These are phyloP conservation scores for Penicillium sp. DNA, from an alignment of 2,329 filamentous ascomycete genomes.

Conservation along the genomic window DNA sequence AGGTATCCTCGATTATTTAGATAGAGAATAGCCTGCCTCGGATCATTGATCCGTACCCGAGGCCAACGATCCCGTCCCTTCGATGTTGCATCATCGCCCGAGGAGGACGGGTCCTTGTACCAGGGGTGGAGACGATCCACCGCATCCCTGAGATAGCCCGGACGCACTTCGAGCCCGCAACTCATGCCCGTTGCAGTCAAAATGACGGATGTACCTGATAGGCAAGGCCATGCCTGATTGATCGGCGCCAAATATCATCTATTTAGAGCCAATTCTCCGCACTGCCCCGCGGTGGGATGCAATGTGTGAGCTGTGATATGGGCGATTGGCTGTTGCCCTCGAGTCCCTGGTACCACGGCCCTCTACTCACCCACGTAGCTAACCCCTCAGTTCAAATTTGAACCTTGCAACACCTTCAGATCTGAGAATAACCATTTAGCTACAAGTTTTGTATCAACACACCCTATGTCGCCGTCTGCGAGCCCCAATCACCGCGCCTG, in stretches of 20 bases:
- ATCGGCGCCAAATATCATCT: constrained; percentile 19
- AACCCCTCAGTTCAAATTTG: constrained; percentile 1
- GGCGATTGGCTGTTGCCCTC: constrained; percentile 17
- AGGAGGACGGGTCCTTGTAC: constrained; percentile 7
- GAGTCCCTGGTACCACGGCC: constrained; percentile 13
- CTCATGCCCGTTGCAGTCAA: constrained; percentile 15
- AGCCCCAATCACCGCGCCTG: constrained; percentile 47
- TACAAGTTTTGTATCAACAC: not conserved
- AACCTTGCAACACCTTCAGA: not conserved
- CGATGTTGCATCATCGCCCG: constrained; percentile 14
- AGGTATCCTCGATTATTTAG: not conserved
- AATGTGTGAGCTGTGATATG: constrained; percentile 23
- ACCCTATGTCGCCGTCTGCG: constrained; percentile 24
- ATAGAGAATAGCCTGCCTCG: not conserved
- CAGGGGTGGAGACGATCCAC: constrained; percentile 37
- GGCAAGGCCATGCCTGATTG: not conserved
- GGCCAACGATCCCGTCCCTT: not conserved
- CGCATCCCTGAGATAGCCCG: constrained; percentile 5
- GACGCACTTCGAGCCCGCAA: constrained; percentile 16
- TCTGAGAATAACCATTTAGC: not conserved
- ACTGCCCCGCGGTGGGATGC: constrained; percentile 32
- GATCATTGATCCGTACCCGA: constrained; percentile 1
- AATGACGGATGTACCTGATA: not conserved
- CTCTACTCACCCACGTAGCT: constrained; percentile 10
- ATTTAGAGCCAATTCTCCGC: constrained; percentile 28